Evolutionary conservation across 2,329 filamentous ascomycete species (phyloP).

Genomic region (Fusarium tupiense): DNA sequence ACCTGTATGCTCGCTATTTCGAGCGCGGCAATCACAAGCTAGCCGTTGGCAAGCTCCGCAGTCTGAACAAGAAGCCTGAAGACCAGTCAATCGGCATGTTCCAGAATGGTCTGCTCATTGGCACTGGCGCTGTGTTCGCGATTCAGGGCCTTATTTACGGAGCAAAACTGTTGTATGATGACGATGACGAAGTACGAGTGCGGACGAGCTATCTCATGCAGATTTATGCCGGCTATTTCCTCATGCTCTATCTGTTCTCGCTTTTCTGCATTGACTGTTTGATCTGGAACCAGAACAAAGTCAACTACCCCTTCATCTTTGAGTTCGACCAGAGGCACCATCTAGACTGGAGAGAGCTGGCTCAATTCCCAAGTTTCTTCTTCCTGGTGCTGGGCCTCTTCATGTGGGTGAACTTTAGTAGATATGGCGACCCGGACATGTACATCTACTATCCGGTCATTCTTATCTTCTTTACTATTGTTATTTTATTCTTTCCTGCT

Average conservation of each 20-base stretch:
- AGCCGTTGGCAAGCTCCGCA: slow-evolving; percentile 85
- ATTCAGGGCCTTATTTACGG: slow-evolving; percentile 74
- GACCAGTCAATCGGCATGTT: slow-evolving; percentile 69
- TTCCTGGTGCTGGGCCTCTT: slow-evolving; percentile 80
- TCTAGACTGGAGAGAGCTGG: slow-evolving; percentile 88
- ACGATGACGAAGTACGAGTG: slow-evolving; percentile 57
- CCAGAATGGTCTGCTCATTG: slow-evolving; percentile 72
- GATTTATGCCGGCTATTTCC: slow-evolving; percentile 92
- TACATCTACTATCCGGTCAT: slow-evolving; percentile 90
- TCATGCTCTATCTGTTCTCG: slow-evolving; percentile 81
- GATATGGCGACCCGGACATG: slow-evolving; percentile 71
- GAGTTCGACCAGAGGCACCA: slow-evolving; percentile 90
- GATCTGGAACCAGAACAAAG: slow-evolving; percentile 83
- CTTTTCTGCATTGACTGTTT: slow-evolving; percentile 89
- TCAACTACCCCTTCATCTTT: slow-evolving; percentile 97
- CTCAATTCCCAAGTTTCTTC: slow-evolving; percentile 88
- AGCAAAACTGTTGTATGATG: slow-evolving; percentile 59
- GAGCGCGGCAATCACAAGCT: slow-evolving; percentile 93
- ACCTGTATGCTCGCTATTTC: slow-evolving; percentile 94
- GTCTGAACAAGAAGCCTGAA: slow-evolving; percentile 67
- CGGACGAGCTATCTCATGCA: slow-evolving; percentile 79
- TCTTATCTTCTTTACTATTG: slow-evolving; percentile 73
- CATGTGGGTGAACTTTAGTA: slow-evolving; percentile 89
- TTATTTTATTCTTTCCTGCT: slow-evolving; percentile 79
- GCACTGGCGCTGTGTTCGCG: slow-evolving; percentile 72